These are phyloP conservation scores for Mortierella sp. DNA, from an alignment of 371 early-diverging fungal genomes.

Conservation along the genomic window DNA sequence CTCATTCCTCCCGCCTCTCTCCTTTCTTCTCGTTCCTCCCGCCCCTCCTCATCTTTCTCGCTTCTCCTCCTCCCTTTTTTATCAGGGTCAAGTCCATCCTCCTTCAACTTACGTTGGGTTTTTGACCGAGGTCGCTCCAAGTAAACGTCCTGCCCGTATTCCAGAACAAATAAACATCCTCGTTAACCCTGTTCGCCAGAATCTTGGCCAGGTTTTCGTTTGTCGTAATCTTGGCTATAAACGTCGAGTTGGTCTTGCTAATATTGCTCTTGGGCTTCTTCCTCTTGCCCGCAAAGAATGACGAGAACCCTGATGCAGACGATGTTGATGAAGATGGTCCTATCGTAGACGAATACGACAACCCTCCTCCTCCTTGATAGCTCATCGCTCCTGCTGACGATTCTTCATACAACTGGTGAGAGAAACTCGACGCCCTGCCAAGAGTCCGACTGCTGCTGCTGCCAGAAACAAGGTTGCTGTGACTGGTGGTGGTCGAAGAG, in stretches of 20 bases:
- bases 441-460: slow-evolving; percentile 18
- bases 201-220: slow-evolving; percentile 86
- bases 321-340: slow-evolving; percentile 18
- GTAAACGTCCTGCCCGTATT: slow-evolving; percentile 85
- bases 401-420: slow-evolving; percentile 27
- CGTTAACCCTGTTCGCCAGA: slow-evolving; percentile 72
- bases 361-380: not conserved
- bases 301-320: slow-evolving; percentile 42
- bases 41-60: not conserved
- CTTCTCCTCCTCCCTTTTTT: not conserved
- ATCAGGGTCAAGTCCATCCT: not conserved
- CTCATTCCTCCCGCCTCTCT: not conserved
- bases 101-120: slow-evolving; percentile 66
- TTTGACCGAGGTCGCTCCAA: slow-evolving; percentile 81
- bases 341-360: slow-evolving; percentile 1
- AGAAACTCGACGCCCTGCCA: slow-evolving; percentile 20
- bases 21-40: not conserved
- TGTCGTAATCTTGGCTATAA: slow-evolving; percentile 86
- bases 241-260: slow-evolving; percentile 75
- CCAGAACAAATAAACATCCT: slow-evolving; percentile 86
- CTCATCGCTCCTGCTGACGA: slow-evolving; percentile 15
- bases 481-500: slow-evolving; percentile 18
- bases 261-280: slow-evolving; percentile 71
- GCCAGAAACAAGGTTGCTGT: slow-evolving; percentile 29
- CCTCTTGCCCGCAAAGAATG: slow-evolving; percentile 53